Evolutionary conservation across 2,329 filamentous ascomycete species (phyloP).

Genomic region (Neofusicoccum kwambonambiense): DNA sequence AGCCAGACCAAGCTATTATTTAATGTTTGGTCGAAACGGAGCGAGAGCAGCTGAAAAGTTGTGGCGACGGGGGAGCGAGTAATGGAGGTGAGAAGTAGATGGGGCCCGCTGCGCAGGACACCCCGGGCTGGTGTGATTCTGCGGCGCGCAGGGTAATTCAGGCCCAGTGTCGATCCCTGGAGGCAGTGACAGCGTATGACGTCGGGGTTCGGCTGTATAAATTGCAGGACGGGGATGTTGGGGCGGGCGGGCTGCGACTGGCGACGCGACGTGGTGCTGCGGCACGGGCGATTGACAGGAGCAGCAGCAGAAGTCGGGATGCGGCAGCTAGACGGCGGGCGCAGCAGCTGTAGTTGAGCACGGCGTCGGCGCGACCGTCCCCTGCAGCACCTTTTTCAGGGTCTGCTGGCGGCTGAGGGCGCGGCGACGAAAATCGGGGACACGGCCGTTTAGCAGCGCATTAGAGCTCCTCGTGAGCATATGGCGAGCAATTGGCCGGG

Average conservation of each 20-base stretch:
- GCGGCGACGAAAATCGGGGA: neutral
- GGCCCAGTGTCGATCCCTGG: neutral
- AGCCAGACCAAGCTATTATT: neutral
- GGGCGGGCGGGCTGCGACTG: neutral
- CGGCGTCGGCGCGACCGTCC: neutral
- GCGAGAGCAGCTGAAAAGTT: neutral
- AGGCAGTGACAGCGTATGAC: constrained; percentile 1
- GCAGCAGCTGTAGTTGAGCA: neutral
- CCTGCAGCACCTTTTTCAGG: neutral
- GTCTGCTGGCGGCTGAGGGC: neutral
- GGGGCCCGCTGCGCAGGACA: neutral
- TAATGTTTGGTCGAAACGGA: neutral
- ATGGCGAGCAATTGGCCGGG: neutral
- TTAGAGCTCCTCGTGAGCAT: constrained; percentile 7
- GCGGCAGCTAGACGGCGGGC: neutral
- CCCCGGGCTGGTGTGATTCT: no score
- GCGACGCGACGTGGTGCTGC: neutral
- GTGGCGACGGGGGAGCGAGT: neutral
- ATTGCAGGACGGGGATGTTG: constrained; percentile 4
- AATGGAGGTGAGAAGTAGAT: constrained; percentile 1
- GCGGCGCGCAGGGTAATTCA: neutral
- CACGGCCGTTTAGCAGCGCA: neutral
- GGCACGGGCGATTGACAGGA: neutral
- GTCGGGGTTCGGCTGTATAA: constrained; percentile 1
- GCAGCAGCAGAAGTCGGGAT: neutral